phyloP scores from a whole-genome alignment of 2,329 filamentous ascomycete species.

The Dactylellina leptospora region DNA sequence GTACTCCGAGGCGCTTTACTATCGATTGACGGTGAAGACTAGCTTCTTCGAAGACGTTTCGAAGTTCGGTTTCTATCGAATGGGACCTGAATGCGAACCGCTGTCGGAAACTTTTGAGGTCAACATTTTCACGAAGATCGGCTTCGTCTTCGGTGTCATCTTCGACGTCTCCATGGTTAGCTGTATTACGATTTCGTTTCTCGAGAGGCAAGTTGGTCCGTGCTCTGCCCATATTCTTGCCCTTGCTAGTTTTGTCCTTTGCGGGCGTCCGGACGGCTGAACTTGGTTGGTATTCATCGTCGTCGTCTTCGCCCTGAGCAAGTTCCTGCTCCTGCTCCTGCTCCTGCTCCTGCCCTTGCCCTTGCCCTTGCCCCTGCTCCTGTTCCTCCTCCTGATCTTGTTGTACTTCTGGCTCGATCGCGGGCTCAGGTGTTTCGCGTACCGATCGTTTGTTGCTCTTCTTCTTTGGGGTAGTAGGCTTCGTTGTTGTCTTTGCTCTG shows the following conservation, averaged over 20 bases:
- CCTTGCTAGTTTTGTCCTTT: neutral
- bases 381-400: neutral
- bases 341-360: neutral
- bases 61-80: neutral
- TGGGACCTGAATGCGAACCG: conserved; percentile 1
- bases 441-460: neutral
- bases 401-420: conserved; percentile 7
- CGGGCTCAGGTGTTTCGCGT: no score
- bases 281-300: neutral
- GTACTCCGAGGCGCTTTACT: conserved; percentile 2
- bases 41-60: neutral
- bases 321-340: neutral
- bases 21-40: conserved; percentile 17
- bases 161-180: conserved; percentile 7
- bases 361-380: neutral
- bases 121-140: neutral
- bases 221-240: neutral
- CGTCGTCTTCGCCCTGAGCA: neutral
- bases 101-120: neutral
- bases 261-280: neutral
- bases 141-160: conserved; percentile 20
- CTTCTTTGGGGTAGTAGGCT: neutral
- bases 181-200: conserved; percentile 1
- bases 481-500: neutral
- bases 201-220: no score